phyloP scores from a whole-genome alignment of 805 yeast species.

The Kuraishia borneana region DNA sequence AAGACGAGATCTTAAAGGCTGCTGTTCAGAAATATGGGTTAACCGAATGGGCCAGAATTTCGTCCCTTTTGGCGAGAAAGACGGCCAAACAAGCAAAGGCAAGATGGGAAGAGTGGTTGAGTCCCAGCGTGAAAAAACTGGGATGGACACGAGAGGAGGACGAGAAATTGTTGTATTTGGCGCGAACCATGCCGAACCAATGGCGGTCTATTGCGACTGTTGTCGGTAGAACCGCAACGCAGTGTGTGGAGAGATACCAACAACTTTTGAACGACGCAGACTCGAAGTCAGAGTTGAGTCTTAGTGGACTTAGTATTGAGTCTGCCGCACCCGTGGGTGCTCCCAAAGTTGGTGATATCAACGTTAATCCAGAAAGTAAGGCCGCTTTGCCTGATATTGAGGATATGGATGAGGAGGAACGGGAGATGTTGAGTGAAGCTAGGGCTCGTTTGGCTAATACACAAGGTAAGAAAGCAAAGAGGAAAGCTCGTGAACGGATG shows the following conservation, averaged over 20 bases:
- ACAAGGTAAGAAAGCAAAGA: slow-evolving; percentile 87
- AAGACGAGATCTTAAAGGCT: slow-evolving; percentile 80
- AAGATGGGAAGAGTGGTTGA: slow-evolving; percentile 83
- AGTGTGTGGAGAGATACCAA: slow-evolving; percentile 80
- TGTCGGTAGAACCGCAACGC: slow-evolving; percentile 77
- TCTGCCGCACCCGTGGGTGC: slow-evolving; percentile 32
- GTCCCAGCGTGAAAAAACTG: slow-evolving; percentile 52
- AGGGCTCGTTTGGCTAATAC: slow-evolving; percentile 85
- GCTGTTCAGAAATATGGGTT: slow-evolving; percentile 90
- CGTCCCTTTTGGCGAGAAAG: slow-evolving; percentile 75
- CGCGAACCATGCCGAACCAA: slow-evolving; percentile 73
- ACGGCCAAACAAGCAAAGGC: slow-evolving; percentile 89
- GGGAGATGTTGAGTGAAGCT: slow-evolving; percentile 92
- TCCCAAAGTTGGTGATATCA: slow-evolving; percentile 41
- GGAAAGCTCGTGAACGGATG: slow-evolving; percentile 80
- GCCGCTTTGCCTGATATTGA: slow-evolving; percentile 77
- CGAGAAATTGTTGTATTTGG: slow-evolving; percentile 52
- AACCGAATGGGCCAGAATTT: slow-evolving; percentile 90
- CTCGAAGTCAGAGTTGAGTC: slow-evolving; percentile 11
- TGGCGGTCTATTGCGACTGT: slow-evolving; percentile 87
- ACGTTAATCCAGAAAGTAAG: slow-evolving; percentile 61
- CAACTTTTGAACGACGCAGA: slow-evolving; percentile 43
- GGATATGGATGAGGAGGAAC: slow-evolving; percentile 77
- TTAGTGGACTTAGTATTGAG: slow-evolving; percentile 30
- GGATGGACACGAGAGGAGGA: slow-evolving; percentile 78